A percentile compares a stretch with the other conserved stretches of the same genome.
Evolutionary conservation across 768 basidiomycete genomes (phyloP).

Genomic region (Sarcomyxa edulis): DNA sequence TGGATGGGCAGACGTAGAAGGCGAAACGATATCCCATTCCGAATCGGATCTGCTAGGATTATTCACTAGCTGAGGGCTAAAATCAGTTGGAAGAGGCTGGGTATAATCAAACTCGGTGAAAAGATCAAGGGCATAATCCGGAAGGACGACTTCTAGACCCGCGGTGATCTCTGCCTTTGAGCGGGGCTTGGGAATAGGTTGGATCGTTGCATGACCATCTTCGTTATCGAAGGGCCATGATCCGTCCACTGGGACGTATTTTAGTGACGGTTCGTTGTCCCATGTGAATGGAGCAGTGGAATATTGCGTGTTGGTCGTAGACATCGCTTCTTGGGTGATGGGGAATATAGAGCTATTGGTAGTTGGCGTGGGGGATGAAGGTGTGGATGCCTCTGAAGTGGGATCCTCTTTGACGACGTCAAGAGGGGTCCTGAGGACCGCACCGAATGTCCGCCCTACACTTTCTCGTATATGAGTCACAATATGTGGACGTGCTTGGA

Average conservation of each 20-base stretch:
- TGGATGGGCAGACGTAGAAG: too few species aligned
- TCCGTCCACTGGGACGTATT: too few species aligned
- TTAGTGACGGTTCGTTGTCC: too few species aligned
- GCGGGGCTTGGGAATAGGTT: constrained; percentile 21
- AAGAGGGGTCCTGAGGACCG: too few species aligned
- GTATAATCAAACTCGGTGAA: constrained; percentile 31
- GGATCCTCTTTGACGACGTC: not conserved
- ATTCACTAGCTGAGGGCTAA: too few species aligned
- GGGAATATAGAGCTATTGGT: not conserved
- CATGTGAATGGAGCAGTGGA: too few species aligned
- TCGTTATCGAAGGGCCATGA: constrained; percentile 13
- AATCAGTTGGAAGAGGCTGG: too few species aligned
- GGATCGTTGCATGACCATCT: constrained; percentile 31
- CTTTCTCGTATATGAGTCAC: too few species aligned
- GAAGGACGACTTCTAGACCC: constrained; percentile 29
- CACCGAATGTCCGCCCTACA: too few species aligned
- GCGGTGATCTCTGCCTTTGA: constrained; percentile 32
- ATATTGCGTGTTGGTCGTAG: not conserved
- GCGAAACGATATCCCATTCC: too few species aligned
- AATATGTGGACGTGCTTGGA: too few species aligned
- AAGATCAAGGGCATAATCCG: constrained; percentile 40
- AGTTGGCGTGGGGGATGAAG: constrained; percentile 13
- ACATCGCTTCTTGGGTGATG: not conserved
- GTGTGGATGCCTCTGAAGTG: not conserved
- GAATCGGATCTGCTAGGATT: too few species aligned